Conservation (phyloP, 495 filamentous ascomycete genomes). For the Penicillium paradoxum region DNA sequence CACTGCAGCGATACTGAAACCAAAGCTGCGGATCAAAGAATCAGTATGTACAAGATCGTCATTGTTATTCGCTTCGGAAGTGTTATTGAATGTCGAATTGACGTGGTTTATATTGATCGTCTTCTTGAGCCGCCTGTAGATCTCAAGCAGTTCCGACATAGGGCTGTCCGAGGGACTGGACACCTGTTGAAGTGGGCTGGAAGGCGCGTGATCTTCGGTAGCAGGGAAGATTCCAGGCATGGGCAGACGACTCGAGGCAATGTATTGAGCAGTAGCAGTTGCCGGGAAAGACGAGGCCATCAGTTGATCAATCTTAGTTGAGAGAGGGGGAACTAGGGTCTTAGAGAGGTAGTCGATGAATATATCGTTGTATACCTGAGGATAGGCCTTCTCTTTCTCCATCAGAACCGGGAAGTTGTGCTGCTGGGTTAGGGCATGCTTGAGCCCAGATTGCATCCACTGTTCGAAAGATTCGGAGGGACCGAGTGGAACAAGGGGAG, state of each 20-base stretch:
- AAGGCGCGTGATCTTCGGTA: conserved; percentile 30
- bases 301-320: conserved; percentile 52
- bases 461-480: conserved; percentile 55
- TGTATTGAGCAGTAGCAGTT: conserved; percentile 18
- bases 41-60: conserved; percentile 60
- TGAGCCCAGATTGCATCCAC: conserved; percentile 40
- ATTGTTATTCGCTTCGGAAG: conserved; percentile 29
- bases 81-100: conserved; percentile 42
- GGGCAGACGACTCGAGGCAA: conserved; percentile 31
- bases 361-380: conserved; percentile 47
- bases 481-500: conserved; percentile 63
- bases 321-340: conserved; percentile 55
- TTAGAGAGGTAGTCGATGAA: conserved; percentile 61
- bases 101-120: conserved; percentile 72
- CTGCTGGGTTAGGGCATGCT: conserved; percentile 28
- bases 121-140: conserved; percentile 75
- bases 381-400: conserved; percentile 36
- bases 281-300: conserved; percentile 30
- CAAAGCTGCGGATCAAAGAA: conserved; percentile 67
- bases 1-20: conserved; percentile 80
- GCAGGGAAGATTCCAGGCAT: conserved; percentile 46
- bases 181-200: conserved; percentile 33
- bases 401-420: conserved; percentile 36
- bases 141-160: conserved; percentile 68
- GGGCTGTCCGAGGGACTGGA: conserved; percentile 35